phyloP scores from a whole-genome alignment of 345 rosid genomes.

The Dipteronia dyeriana region DNA sequence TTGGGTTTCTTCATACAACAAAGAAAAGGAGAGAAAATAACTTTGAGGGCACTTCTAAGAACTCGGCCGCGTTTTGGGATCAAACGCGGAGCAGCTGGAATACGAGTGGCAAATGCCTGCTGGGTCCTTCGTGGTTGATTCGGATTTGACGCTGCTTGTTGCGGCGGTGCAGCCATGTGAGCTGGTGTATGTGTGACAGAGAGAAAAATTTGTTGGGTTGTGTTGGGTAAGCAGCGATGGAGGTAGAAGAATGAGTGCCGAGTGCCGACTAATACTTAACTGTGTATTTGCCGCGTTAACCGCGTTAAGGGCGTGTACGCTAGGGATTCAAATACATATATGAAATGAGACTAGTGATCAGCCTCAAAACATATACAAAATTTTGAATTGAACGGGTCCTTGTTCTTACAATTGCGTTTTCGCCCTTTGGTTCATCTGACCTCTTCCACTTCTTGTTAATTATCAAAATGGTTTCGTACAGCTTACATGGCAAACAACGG shows the following conservation, averaged over 20 bases:
- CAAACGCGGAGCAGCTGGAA: constrained; percentile 24
- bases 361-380: background rate
- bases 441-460: background rate
- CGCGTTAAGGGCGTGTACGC: background rate
- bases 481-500: background rate
- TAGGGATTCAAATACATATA: background rate
- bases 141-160: background rate
- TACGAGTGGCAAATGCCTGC: no score
- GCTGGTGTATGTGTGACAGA: background rate
- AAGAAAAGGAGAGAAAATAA: constrained; percentile 22
- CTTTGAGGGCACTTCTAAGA: constrained; percentile 33
- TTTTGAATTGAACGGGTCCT: no score
- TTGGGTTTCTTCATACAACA: constrained; percentile 26
- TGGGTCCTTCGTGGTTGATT: background rate
- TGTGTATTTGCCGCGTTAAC: background rate
- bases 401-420: background rate
- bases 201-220: background rate
- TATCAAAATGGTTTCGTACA: background rate
- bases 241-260: background rate
- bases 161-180: background rate
- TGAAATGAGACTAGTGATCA: background rate
- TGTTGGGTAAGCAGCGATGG: background rate
- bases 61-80: constrained; percentile 55
- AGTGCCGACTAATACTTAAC: background rate
- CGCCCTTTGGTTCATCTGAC: background rate